Base-by-base conservation (phyloP, 768 basidiomycete genomes). In the Podaxis sp. region DNA sequence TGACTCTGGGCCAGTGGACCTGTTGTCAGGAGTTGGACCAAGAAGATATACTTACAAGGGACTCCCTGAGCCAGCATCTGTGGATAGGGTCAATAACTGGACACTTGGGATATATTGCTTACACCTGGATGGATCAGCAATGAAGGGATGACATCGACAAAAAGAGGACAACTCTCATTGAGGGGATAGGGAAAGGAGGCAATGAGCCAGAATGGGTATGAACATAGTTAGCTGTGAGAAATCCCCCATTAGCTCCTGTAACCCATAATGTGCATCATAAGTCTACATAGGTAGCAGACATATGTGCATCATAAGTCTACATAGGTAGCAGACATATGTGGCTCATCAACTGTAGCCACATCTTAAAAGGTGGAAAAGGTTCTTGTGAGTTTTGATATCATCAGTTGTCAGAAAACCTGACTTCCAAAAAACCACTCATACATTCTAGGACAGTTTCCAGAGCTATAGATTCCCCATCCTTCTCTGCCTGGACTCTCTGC, bases 301-400 rank as follows among this genome's bases (percentile, higher is more conserved):
- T 68, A 92, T 92, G 82, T 73, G 82, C 15, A n/a, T 44, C n/a
- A 24, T n/a, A n/a, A n/a, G n/a, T n/a, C n/a, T 49, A 40, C 26
- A 26, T 26, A 26, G 44, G 33, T 42, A n/a, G 33, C 12, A 13
- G 22, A 77, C 84, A 65, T 68, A 92, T 92, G 82, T 73, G 82
- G 79, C 36, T 81, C 85, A 48, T 90, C 73, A 9, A 95, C 84
- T 5, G 81, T 61, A 26, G 83, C 79, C 86, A 91, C 89, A 71
- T 96, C 94, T 60, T 79, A 83, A 72, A 96, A 95, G 5, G 86
- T 89, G 36, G 94, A 94, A 64, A 95, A 84, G 11, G 87, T 87
- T 19, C 82, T 77, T 15, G 90, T 87, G 42, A 95, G 79, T 90
- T 95, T 69, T n/a, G 49, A 30, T 59, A 61, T 42, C 17, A 49